Percentiles rank a stretch among this genome's conserved stretches.
Conservation (phyloP, 805 yeast species). For the Candida broadrunensis region DNA sequence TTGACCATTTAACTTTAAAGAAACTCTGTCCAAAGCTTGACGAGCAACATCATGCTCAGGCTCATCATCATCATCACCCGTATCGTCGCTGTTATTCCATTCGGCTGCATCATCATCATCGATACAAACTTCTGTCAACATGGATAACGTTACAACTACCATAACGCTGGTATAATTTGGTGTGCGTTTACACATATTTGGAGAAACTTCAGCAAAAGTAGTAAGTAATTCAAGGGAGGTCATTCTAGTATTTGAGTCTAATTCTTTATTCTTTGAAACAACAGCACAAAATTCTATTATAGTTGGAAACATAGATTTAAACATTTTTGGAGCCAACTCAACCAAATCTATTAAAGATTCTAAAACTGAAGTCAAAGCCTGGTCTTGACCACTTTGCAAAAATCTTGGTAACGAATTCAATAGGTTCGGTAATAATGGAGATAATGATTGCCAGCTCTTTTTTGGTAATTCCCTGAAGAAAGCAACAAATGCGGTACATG, state of each 20-base stretch:
- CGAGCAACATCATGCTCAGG: conserved; percentile 88
- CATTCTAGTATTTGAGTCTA: conserved; percentile 76
- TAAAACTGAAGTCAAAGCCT: conserved; percentile 81
- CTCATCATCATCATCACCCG: conserved; percentile 75
- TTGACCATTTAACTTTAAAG: conserved; percentile 80
- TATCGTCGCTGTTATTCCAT: conserved; percentile 84
- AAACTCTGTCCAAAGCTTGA: conserved; percentile 88
- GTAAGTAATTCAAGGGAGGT: conserved; percentile 87
- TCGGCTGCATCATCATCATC: conserved; percentile 84
- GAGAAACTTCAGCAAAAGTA: conserved; percentile 89
- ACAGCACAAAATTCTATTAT: conserved; percentile 82
- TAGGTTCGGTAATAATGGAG: conserved; percentile 77
- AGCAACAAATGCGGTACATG: conserved; percentile 89
- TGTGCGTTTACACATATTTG: conserved; percentile 88
- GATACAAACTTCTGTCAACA: conserved; percentile 90
- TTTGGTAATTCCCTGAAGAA: conserved; percentile 82
- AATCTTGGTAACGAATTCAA: conserved; percentile 86
- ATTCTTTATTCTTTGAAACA: conserved; percentile 75
- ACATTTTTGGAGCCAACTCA: conserved; percentile 91
- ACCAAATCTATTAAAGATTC: conserved; percentile 88
- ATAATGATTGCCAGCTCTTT: conserved; percentile 70
- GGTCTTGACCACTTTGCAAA: conserved; percentile 72
- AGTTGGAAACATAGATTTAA: conserved; percentile 86
- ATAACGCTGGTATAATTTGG: conserved; percentile 67
- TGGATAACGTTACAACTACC: conserved; percentile 67